Base-by-base conservation (phyloP, 345 rosid genomes). In the Excoecaria cochinchinensis region DNA sequence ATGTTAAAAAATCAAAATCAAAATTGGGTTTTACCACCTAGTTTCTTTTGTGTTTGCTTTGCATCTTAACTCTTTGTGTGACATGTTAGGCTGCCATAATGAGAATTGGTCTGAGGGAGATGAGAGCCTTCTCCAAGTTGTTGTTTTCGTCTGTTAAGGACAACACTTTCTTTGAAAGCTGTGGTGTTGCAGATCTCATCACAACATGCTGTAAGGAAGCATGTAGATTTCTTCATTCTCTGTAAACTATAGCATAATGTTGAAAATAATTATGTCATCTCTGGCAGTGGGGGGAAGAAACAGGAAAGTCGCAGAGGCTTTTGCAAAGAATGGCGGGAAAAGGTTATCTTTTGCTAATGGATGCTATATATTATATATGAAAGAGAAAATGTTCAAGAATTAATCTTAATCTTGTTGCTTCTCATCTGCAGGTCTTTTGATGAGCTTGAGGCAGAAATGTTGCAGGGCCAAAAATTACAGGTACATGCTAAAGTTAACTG, bases 391-490 rank as follows among this genome's bases (percentile, higher is more conserved):
- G 40, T 55, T 56, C 22, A 66, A 4, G 66, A 44, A 68, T 68
- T 70, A 56, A n/a, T 58, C 63, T 39, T 75, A 57, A 60, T 60
- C 73, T n/a, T 67, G 10, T 68, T 44, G 42, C 72, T 55, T 60
- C 39, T 81, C 71, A 48, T 65, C 13, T 74, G 15, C 88, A 93
- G 99, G 84, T 89, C 95, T n/a, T 95, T 95, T 38, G 97, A 95
- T 77, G 99, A 93, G 77, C 97, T 93, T 68, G 99, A 95, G 80
- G 96, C 91, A 56, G 97, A 91, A 86, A 89, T 95, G 90, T 76
- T 95, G 80, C 89, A 90, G 78, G 99, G 99, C 57, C 99, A 95
- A 76, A 95, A 93, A 77, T 85, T 95, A 73, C 98, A 93, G 97
- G 99, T 95, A 86, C 58, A 60, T 42, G 40, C 36, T n/a, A 2